Evolutionary conservation across 78 protist genomes (phyloP).

Genomic region (Fonticula alba): DNA sequence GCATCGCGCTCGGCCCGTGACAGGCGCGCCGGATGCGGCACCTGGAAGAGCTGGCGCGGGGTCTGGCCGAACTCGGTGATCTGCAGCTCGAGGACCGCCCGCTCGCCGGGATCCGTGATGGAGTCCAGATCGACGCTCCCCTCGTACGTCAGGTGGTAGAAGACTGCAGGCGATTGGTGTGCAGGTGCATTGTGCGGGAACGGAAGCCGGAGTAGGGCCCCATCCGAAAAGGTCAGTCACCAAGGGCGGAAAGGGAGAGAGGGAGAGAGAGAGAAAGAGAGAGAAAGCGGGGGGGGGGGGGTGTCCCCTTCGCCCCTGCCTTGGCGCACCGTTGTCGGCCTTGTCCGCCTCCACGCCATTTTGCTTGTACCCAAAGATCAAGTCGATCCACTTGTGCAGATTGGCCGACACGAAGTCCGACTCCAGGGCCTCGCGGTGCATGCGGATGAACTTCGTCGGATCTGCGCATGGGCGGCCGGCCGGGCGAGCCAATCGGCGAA

Average conservation of each 20-base stretch:
- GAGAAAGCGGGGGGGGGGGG: too few relatives aligned
- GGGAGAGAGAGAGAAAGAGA: neutral
- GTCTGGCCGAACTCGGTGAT: constrained; percentile 92
- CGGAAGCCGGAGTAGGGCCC: too few relatives aligned
- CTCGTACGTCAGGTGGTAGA: constrained; percentile 80
- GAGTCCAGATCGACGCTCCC: constrained; percentile 63
- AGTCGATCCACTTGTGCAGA: constrained; percentile 89
- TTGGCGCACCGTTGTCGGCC: constrained; percentile 34
- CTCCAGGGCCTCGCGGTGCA: constrained; percentile 65
- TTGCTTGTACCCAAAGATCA: constrained; percentile 85
- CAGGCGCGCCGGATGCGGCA: constrained; percentile 43
- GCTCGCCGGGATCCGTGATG: constrained; percentile 40
- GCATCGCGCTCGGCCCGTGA: too few relatives aligned
- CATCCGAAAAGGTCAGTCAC: neutral
- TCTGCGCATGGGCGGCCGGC: constrained; percentile 2
- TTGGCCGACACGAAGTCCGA: constrained; percentile 45
- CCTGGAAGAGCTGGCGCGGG: constrained; percentile 77
- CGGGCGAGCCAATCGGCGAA: neutral
- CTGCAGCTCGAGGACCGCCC: constrained; percentile 47
- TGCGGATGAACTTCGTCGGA: constrained; percentile 34
- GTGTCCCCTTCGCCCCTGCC: too few relatives aligned
- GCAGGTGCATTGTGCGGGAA: too few relatives aligned
- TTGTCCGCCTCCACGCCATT: constrained; percentile 42
- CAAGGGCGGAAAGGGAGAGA: neutral
- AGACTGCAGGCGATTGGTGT: too few relatives aligned